Conservation (phyloP, 495 filamentous ascomycete genomes). For the Talaromyces proteolyticus region DNA sequence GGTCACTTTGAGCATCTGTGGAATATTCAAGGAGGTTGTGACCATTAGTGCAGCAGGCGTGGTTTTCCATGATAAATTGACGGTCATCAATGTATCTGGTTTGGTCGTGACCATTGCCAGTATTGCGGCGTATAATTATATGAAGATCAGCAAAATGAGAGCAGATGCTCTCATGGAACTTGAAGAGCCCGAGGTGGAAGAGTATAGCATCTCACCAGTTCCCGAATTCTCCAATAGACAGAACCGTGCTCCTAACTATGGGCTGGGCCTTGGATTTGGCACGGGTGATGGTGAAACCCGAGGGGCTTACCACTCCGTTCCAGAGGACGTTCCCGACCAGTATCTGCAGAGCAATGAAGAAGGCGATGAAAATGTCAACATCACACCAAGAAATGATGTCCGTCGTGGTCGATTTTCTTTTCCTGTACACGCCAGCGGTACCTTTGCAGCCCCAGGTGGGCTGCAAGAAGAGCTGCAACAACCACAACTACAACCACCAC, state of each 20-base stretch:
- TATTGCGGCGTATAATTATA: slow-evolving; percentile 88
- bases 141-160: slow-evolving; percentile 89
- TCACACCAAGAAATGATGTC: slow-evolving; percentile 18
- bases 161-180: slow-evolving; percentile 43
- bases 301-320: background rate
- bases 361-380: slow-evolving; percentile 23
- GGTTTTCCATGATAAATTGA: slow-evolving; percentile 86
- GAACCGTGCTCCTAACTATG: background rate
- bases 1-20: slow-evolving; percentile 92
- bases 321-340: background rate
- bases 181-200: slow-evolving; percentile 3
- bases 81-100: slow-evolving; percentile 81
- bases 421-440: slow-evolving; percentile 30
- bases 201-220: background rate
- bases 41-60: slow-evolving; percentile 87
- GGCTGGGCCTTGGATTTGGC: background rate
- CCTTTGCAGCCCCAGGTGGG: slow-evolving; percentile 6
- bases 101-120: slow-evolving; percentile 81
- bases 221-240: background rate
- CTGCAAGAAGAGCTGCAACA: background rate
- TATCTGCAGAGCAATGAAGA: background rate
- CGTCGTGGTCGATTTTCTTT: slow-evolving; percentile 23
- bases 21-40: slow-evolving; percentile 98
- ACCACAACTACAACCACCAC: too few relatives aligned
- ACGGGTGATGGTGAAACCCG: background rate